Evolutionary conservation across 495 filamentous ascomycete genomes (phyloP).

Genomic region (Trypethelium eluteriae): DNA sequence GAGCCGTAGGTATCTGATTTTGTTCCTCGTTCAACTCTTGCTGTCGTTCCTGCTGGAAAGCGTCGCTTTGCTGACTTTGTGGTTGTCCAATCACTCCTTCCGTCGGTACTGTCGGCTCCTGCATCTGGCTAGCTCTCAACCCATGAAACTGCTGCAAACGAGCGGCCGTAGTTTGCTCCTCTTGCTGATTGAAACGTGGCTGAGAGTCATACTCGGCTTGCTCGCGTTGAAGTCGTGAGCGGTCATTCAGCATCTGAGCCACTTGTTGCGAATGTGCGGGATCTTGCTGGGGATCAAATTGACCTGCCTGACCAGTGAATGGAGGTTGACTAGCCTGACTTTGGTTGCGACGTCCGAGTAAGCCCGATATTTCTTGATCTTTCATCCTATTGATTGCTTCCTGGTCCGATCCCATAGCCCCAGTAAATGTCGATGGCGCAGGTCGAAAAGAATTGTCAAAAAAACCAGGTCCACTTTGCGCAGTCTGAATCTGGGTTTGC

Average conservation of each 20-base stretch:
- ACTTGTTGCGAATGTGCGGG: constrained; percentile 52
- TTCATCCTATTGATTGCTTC: constrained; percentile 43
- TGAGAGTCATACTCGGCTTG: constrained; percentile 57
- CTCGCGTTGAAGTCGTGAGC: constrained; percentile 54
- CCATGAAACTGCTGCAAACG: constrained; percentile 59
- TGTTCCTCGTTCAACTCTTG: constrained; percentile 13
- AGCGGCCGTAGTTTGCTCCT: constrained; percentile 57
- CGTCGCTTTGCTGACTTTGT: neutral
- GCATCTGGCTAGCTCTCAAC: constrained; percentile 35
- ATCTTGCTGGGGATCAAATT: constrained; percentile 44
- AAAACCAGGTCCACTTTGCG: constrained; percentile 55
- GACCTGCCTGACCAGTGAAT: constrained; percentile 45
- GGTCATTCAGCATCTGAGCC: constrained; percentile 51
- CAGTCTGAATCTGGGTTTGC: constrained; percentile 57
- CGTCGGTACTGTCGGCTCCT: constrained; percentile 17
- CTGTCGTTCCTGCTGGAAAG: neutral
- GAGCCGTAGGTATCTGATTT: constrained; percentile 19
- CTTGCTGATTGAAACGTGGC: constrained; percentile 51
- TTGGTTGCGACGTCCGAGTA: constrained; percentile 54
- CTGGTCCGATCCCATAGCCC: constrained; percentile 47
- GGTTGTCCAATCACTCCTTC: constrained; percentile 29
- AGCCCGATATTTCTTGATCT: constrained; percentile 54
- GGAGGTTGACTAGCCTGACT: constrained; percentile 44
- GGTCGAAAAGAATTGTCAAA: constrained; percentile 59
- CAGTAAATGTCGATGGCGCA: constrained; percentile 39